Evolutionary conservation across 305 asterid species (phyloP), one percentile per base, ranked within the genome.

Genomic region (Lippia alba): DNA sequence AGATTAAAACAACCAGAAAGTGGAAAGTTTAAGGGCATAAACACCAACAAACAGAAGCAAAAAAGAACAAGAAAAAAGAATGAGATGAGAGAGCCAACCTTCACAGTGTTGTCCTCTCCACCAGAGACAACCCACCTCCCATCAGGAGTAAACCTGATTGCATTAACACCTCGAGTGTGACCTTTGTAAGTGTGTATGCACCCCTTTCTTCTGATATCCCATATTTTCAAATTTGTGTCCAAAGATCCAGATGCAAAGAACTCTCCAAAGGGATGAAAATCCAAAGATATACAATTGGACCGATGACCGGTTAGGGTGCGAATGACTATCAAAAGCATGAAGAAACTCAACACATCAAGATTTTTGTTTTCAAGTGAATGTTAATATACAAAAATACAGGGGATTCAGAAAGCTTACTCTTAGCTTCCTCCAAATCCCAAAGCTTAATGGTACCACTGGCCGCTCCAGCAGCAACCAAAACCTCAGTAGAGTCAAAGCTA

Each of bases 111-210:
- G 84, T 94, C 99, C 85, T 94, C 99, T 69, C 98, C 97, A 7
- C 99, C 99, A 73, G 99, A 94, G 60, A 94, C 99, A 77, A 91
- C 96, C 99, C 99, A 94, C 58, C 99, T 89, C 56, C 98, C 99
- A 84, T 94, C 98, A 60, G 99, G 98, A 32, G 99, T 91, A 78
- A 94, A 94, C 80, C 99, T 83, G 80, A 94, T 90, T 57, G 91
- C 90, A 74, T 84, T 94, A 78, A 94, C 96, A 30, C 99, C 99
- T 67, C 99, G 88, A 36, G 97, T 94, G 72, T 94, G 99, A 67
- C 99, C 98, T 83, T 94, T 94, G 89, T 94, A 94, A 45, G 99
- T 94, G 84, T 94, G 99, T 76, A 94, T 90, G 70, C 96, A 90
- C 50, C 99, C 99, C 82, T 94, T 94, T 76, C 96, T 84, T 76